Percentiles rank a stretch among this genome's conserved stretches.
These are phyloP conservation scores for Ustilago shanxiensis DNA, from an alignment of 1,284 basidiomycete species.

Conservation along the genomic window DNA sequence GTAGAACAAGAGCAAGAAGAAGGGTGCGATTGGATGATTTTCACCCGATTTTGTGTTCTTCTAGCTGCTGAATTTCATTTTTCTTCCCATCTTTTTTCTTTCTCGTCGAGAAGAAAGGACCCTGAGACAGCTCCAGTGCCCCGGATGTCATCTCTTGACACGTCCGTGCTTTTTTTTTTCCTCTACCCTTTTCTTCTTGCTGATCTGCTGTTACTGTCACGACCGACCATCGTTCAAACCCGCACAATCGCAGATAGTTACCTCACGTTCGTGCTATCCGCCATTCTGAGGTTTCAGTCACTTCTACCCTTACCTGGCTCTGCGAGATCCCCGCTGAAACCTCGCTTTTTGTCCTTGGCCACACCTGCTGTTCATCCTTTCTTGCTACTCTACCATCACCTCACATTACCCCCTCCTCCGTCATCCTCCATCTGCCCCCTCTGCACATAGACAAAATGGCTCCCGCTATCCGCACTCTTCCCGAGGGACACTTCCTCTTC, in stretches of 20 bases:
- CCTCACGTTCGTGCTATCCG: slow-evolving; percentile 6
- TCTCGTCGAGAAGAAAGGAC: slow-evolving; percentile 9
- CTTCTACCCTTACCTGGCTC: neutral
- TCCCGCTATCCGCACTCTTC: slow-evolving; percentile 48
- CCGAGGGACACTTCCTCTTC: slow-evolving; percentile 70
- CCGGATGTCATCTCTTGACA: slow-evolving; percentile 17
- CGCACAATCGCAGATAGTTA: neutral
- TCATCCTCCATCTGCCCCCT: slow-evolving; percentile 3
- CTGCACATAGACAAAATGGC: slow-evolving; percentile 42
- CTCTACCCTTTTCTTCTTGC: slow-evolving; percentile 8
- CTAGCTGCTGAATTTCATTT: slow-evolving; percentile 14
- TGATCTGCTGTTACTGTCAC: neutral
- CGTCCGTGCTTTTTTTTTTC: slow-evolving; percentile 18
- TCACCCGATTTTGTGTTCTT: slow-evolving; percentile 13
- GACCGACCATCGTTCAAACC: neutral
- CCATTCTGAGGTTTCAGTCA: neutral
- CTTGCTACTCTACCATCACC: neutral
- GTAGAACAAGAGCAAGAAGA: neutral
- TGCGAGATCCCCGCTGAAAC: too few species aligned
- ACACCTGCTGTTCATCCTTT: slow-evolving; percentile 2
- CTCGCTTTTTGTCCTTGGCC: neutral
- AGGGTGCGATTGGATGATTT: slow-evolving; percentile 26
- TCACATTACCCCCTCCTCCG: slow-evolving; percentile 1
- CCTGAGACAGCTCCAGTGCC: slow-evolving; percentile 23
- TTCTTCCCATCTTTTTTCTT: slow-evolving; percentile 10